Evolutionary conservation across 2,329 filamentous ascomycete species (phyloP).

Genomic region (Zasmidium cellare): DNA sequence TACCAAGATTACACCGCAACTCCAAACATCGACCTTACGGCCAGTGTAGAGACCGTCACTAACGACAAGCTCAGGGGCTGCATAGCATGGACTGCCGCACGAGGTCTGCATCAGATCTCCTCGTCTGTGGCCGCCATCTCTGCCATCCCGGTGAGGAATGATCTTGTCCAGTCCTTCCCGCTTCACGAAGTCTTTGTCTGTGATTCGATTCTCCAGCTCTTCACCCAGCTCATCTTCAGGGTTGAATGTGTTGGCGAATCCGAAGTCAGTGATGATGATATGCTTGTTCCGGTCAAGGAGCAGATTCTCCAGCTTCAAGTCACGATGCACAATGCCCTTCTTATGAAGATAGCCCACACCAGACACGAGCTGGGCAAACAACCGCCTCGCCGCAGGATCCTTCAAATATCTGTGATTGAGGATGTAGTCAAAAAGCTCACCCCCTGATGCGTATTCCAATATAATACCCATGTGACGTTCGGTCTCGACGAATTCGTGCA

Average conservation of each 20-base stretch:
- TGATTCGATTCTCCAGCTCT: slow-evolving; percentile 83
- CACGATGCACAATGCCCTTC: slow-evolving; percentile 96
- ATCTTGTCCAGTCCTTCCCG: slow-evolving; percentile 79
- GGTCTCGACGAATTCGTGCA: slow-evolving; percentile 98
- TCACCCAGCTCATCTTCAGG: slow-evolving; percentile 82
- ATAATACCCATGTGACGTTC: slow-evolving; percentile 97
- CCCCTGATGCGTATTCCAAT: slow-evolving; percentile 94
- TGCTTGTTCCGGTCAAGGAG: slow-evolving; percentile 94
- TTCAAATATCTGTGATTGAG: slow-evolving; percentile 95
- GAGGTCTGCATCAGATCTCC: slow-evolving; percentile 99
- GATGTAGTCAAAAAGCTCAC: slow-evolving; percentile 97
- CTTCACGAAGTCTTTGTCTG: slow-evolving; percentile 86
- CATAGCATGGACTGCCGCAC: slow-evolving; percentile 96
- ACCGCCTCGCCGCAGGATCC: slow-evolving; percentile 81
- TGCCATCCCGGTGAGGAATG: slow-evolving; percentile 62
- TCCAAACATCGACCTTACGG: slow-evolving; percentile 98
- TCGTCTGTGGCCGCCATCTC: slow-evolving; percentile 57
- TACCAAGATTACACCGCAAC: slow-evolving; percentile 96
- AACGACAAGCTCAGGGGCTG: slow-evolving; percentile 93
- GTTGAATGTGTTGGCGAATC: slow-evolving; percentile 97
- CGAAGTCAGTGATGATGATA: slow-evolving; percentile 99
- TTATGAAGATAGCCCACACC: slow-evolving; percentile 97
- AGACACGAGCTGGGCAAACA: slow-evolving; percentile 94
- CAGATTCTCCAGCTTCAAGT: slow-evolving; percentile 94
- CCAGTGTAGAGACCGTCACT: slow-evolving; percentile 97